Percentiles rank a stretch among this genome's conserved stretches.
These are phyloP conservation scores for Metarhizium sp. DNA, from an alignment of 2,329 filamentous ascomycete genomes.

Conservation along the genomic window DNA sequence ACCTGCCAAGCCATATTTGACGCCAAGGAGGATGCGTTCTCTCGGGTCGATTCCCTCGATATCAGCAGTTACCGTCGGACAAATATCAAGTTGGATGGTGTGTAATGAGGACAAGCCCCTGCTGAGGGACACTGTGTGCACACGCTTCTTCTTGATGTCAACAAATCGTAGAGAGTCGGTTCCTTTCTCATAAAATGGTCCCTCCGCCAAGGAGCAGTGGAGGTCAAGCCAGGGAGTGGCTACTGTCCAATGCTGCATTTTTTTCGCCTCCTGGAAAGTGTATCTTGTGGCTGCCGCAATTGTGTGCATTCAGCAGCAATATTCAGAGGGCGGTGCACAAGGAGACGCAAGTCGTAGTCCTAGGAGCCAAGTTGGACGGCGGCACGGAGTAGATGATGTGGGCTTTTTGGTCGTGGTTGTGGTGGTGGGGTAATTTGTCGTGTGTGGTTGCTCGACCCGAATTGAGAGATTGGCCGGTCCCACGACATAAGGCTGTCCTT, in stretches of 20 bases:
- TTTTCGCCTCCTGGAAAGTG: background rate
- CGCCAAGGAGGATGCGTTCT: slow-evolving; percentile 64
- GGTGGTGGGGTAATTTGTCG: background rate
- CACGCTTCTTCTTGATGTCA: slow-evolving; percentile 69
- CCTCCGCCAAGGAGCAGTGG: slow-evolving; percentile 62
- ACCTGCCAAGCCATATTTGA: slow-evolving; percentile 75
- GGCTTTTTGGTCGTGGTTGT: too few species aligned
- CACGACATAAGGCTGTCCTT: background rate
- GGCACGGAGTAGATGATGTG: too few species aligned
- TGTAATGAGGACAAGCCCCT: slow-evolving; percentile 54
- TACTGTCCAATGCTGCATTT: slow-evolving; percentile 34
- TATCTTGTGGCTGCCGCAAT: too few species aligned
- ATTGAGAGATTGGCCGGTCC: background rate
- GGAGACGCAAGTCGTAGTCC: too few species aligned
- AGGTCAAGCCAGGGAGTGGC: slow-evolving; percentile 47
- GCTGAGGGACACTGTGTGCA: slow-evolving; percentile 61
- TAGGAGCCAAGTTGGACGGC: too few species aligned
- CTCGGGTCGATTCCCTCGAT: slow-evolving; percentile 55
- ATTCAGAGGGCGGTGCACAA: too few species aligned
- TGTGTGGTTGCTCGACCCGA: background rate
- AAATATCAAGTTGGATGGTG: slow-evolving; percentile 46
- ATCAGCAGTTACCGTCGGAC: slow-evolving; percentile 64
- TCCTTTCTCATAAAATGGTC: slow-evolving; percentile 60
- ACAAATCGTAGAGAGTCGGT: slow-evolving; percentile 64
- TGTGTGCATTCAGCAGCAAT: too few species aligned